Percentiles rank a stretch among this genome's conserved stretches.
phyloP scores from a whole-genome alignment of 2,329 filamentous ascomycete species.

The Aspergillus jensenii region DNA sequence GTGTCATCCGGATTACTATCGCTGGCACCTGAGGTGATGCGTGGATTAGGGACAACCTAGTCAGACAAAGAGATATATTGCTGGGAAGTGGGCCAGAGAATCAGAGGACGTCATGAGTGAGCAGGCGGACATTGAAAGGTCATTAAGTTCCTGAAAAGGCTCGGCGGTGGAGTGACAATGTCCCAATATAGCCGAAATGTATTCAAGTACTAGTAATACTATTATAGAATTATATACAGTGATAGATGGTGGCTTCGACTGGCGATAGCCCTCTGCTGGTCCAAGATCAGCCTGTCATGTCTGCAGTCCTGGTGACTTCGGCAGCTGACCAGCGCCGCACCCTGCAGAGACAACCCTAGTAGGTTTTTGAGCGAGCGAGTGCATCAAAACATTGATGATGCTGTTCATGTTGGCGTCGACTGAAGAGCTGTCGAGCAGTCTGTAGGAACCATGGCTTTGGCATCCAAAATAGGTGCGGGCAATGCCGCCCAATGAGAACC shows the following conservation, averaged over 20 bases:
- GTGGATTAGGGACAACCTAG: no score
- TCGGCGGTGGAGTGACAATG: no score
- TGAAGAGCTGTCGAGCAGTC: not conserved
- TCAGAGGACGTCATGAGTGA: no score
- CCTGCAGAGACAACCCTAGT: not conserved
- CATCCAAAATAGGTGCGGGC: not conserved
- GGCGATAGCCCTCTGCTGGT: constrained; percentile 4
- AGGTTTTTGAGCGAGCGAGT: constrained; percentile 2
- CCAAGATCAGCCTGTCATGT: not conserved
- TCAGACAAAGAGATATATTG: no score
- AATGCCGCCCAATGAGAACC: not conserved
- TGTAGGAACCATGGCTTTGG: not conserved
- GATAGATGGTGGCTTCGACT: not conserved
- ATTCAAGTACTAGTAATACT: not conserved
- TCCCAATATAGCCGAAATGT: no score
- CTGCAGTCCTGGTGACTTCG: not conserved
- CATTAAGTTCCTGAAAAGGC: no score
- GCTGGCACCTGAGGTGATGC: no score
- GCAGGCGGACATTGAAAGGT: no score
- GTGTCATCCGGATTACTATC: no score
- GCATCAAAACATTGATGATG: not conserved
- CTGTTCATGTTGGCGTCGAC: not conserved
- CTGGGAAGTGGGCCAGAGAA: no score
- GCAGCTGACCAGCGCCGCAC: not conserved
- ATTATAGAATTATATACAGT: not conserved